phyloP scores from a whole-genome alignment of 2,329 filamentous ascomycete genomes.

The Graphilbum ipis-grandicollis region DNA sequence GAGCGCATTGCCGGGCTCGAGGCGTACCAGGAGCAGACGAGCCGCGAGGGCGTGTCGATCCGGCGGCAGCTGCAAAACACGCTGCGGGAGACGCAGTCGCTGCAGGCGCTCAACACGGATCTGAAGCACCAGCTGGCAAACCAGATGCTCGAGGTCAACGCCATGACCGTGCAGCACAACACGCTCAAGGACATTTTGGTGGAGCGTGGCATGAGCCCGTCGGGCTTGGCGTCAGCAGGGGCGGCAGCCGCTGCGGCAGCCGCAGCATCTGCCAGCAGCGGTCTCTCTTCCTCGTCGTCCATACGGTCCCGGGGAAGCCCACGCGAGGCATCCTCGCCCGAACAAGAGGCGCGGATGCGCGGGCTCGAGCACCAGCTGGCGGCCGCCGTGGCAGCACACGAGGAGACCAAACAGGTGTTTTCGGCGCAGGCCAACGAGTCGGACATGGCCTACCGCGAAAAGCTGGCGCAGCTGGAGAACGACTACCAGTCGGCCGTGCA shows the following conservation, averaged over 20 bases:
- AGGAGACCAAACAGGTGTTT: conserved; percentile 65
- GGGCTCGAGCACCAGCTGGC: conserved; percentile 84
- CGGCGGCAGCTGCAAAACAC: conserved; percentile 77
- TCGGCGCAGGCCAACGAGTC: conserved; percentile 70
- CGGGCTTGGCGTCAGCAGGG: conserved; percentile 34
- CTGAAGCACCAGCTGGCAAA: conserved; percentile 67
- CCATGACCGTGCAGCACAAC: conserved; percentile 77
- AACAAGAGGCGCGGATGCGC: conserved; percentile 46
- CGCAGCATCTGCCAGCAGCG: conserved; percentile 12
- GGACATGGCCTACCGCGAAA: conserved; percentile 81
- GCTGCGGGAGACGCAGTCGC: conserved; percentile 65
- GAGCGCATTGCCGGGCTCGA: conserved; percentile 93
- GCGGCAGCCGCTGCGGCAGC: neutral
- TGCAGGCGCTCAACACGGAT: conserved; percentile 66
- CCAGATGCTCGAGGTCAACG: conserved; percentile 87
- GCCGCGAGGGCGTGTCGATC: conserved; percentile 77
- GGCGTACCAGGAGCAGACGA: conserved; percentile 93
- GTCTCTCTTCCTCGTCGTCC: neutral
- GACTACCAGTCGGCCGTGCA: conserved; percentile 97
- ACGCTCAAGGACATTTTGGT: conserved; percentile 84
- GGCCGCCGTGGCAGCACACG: conserved; percentile 58
- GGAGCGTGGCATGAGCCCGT: conserved; percentile 73
- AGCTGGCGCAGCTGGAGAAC: conserved; percentile 82
- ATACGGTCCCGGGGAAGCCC: conserved; percentile 46
- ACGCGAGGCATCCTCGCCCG: conserved; percentile 61